These are phyloP conservation scores for Xanthoconium purpureum DNA, from an alignment of 768 basidiomycete species.

Conservation along the genomic window DNA sequence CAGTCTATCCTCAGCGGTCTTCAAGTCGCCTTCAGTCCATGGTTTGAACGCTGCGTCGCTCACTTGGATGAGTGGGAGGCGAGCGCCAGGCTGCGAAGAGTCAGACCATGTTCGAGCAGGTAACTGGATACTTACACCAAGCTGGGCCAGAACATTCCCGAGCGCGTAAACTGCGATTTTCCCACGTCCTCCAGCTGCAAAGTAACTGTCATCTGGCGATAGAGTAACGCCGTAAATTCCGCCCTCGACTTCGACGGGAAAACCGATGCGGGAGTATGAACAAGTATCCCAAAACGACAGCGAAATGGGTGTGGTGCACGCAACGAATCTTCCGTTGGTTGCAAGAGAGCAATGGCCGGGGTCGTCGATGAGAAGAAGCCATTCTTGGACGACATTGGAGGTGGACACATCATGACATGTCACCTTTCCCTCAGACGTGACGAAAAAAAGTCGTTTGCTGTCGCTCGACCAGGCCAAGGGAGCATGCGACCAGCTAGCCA, in stretches of 20 bases:
- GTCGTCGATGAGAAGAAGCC: background rate
- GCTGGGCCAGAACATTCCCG: background rate
- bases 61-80: background rate
- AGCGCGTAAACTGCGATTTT: background rate
- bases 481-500: background rate
- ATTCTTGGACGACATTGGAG: background rate
- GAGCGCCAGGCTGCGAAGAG: background rate
- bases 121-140: background rate
- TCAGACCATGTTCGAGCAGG: background rate
- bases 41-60: background rate
- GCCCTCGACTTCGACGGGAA: background rate
- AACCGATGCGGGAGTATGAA: background rate
- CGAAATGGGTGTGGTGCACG: background rate
- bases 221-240: background rate
- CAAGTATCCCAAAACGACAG: background rate
- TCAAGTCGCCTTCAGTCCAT: background rate
- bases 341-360: background rate
- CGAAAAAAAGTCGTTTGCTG: background rate
- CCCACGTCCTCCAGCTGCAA: background rate
- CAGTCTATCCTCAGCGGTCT: background rate
- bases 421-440: background rate
- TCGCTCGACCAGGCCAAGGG: background rate
- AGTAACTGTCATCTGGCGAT: background rate
- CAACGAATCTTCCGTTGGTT: background rate
- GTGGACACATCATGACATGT: background rate